These are phyloP conservation scores for Metschnikowia matae DNA, from an alignment of 805 yeast species.

Conservation along the genomic window DNA sequence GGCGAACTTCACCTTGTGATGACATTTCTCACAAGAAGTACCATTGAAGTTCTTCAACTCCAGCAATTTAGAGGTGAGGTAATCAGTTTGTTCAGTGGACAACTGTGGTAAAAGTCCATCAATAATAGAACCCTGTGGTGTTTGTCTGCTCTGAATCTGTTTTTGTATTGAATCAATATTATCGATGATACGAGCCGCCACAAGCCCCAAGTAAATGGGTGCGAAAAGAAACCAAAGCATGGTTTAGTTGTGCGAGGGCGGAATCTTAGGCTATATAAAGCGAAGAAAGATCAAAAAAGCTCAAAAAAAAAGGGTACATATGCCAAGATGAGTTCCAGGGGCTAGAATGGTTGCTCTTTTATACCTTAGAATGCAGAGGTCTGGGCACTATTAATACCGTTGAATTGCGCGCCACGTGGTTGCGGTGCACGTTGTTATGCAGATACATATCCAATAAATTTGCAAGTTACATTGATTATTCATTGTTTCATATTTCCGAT, in stretches of 20 bases:
- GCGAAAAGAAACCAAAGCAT: constrained; percentile 11
- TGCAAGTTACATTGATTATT: neutral
- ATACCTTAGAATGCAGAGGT: neutral
- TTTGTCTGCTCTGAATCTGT: constrained; percentile 18
- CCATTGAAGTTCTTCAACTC: constrained; percentile 30
- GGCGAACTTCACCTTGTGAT: constrained; percentile 31
- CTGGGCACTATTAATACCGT: neutral
- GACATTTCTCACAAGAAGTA: constrained; percentile 33
- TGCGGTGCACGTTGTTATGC: neutral
- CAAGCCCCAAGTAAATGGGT: constrained; percentile 8
- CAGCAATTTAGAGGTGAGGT: constrained; percentile 24
- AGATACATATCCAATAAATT: neutral
- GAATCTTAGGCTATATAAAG: neutral
- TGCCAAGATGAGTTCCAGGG: neutral
- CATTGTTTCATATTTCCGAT: neutral
- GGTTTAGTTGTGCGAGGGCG: neutral
- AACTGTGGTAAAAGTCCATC: constrained; percentile 26
- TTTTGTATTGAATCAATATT: constrained; percentile 24
- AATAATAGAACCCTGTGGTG: constrained; percentile 15
- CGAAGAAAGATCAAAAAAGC: no score
- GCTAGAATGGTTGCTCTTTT: neutral
- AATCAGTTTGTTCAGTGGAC: constrained; percentile 25
- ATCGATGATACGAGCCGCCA: constrained; percentile 21
- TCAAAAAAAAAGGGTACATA: no score
- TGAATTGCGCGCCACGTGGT: constrained; percentile 1